These are phyloP conservation scores for Theileria sp. DNA, from an alignment of 169 alveolate genomes.

Conservation along the genomic window DNA sequence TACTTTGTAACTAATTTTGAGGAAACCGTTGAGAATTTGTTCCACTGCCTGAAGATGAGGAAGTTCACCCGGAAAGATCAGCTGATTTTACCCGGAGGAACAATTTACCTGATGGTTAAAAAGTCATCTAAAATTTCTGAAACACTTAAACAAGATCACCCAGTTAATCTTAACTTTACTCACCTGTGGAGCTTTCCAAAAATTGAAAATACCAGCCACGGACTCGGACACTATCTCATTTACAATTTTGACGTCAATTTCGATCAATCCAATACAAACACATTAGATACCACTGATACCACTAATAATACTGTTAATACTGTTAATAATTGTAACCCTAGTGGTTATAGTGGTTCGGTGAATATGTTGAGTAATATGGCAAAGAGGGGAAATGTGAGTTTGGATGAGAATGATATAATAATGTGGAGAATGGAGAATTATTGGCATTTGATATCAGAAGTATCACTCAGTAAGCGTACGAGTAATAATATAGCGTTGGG, in stretches of 20 bases:
- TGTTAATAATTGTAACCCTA: too few species aligned
- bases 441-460: constrained; percentile 20
- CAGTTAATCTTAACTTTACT: neutral
- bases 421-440: constrained; percentile 47
- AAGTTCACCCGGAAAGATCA: constrained; percentile 30
- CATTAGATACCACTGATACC: neutral
- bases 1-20: neutral
- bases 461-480: constrained; percentile 31
- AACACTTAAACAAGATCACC: neutral
- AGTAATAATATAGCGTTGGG: neutral
- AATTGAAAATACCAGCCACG: neutral
- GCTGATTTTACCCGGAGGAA: constrained; percentile 21
- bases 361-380: too few species aligned
- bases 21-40: constrained; percentile 19
- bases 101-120: constrained; percentile 46
- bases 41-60: constrained; percentile 18
- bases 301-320: too few species aligned
- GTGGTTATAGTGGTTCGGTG: too few species aligned
- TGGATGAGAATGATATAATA: constrained; percentile 25
- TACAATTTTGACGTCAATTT: constrained; percentile 5
- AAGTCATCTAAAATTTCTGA: constrained; percentile 26
- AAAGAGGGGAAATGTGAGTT: neutral
- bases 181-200: constrained; percentile 35
- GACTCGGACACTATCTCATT: constrained; percentile 1
- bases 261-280: neutral